Base-by-base conservation (phyloP, 2,329 filamentous ascomycete species). In the Chaetomiaceae sp. region DNA sequence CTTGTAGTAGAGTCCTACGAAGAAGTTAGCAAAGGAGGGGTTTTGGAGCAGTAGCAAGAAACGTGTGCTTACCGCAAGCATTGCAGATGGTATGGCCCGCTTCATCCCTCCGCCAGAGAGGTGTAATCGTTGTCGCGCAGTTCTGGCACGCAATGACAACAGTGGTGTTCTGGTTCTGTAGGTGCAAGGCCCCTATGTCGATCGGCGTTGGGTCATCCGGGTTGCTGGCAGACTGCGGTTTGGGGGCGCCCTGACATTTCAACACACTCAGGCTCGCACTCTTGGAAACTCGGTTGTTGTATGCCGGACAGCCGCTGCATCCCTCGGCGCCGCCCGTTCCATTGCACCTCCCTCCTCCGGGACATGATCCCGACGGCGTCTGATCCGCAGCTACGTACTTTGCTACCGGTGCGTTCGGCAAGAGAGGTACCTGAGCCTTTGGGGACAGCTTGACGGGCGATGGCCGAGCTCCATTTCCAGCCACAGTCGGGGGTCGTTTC, bases 61-160 rank as follows among this genome's bases (percentile, higher is more conserved):
- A 51, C 6, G 23, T 23, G 16, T 34, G 80, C 86, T 67, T 79
- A 95, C 90, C 94, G 74, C 94, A 99, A 47, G 94, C 94, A 71
- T 99, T 99, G 75, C 94, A 99, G 59, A 99, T 99, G 5, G 92
- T 95, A 71, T 96, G 91, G 1, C 94, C 94, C 62, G 86, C 85
- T 69, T 96, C 92, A 66, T 97, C 94, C 64, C 94, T 81, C 65
- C 94, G 82, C 94, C 94, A 99, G 13, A 99, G 76, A 13, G 94
- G 94, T 37, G 94, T 99, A 51, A 97, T 92, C 0, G 94, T 97
- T 11, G 94, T 99, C 27, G 86, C 89, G 69, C 94, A 99, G 65
- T 99, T 99, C 67, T 97, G 91, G 62, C 94, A 99, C 11, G 94
- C 91, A 59, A 95, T 90, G 20, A 96, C 83, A 21, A 89, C 81